These are phyloP conservation scores for Cubamyces lactineus DNA, from an alignment of 768 basidiomycete genomes.

Conservation along the genomic window DNA sequence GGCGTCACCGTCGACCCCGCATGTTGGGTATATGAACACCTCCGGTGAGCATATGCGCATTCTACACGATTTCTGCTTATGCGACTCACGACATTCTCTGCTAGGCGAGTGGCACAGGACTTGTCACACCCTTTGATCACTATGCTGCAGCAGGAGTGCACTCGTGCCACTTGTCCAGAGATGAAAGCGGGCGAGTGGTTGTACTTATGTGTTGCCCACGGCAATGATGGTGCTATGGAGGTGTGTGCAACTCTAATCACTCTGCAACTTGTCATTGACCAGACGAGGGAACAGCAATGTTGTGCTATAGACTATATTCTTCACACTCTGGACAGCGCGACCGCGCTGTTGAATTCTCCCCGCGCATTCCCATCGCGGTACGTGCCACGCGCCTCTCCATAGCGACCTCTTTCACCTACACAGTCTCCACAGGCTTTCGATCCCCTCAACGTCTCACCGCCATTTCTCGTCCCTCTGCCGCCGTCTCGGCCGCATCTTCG, in stretches of 20 bases:
- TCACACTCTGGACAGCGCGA: conserved; percentile 92
- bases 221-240: conserved; percentile 86
- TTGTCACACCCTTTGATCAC: conserved; percentile 85
- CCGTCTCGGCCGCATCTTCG: conserved; percentile 92
- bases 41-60: conserved; percentile 46
- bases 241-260: conserved; percentile 42
- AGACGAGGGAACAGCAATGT: conserved; percentile 64
- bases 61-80: neutral
- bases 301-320: conserved; percentile 97
- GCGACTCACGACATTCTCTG: neutral
- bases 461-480: conserved; percentile 91
- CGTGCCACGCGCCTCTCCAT: conserved; percentile 28
- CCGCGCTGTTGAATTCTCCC: conserved; percentile 87
- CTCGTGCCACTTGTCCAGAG: conserved; percentile 83
- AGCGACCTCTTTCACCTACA: conserved; percentile 15
- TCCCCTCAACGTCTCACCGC: conserved; percentile 78
- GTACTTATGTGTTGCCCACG: conserved; percentile 94
- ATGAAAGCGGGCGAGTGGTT: conserved; percentile 99
- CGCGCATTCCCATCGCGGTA: conserved; percentile 92
- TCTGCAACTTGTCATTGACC: neutral
- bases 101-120: conserved; percentile 85
- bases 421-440: conserved; percentile 61
- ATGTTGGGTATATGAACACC: conserved; percentile 82
- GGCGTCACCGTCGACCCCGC: conserved; percentile 74
- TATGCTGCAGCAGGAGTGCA: conserved; percentile 86